Evolutionary conservation across 371 early-diverging fungal species (phyloP).

Genomic region (Mucor circinelloides): DNA sequence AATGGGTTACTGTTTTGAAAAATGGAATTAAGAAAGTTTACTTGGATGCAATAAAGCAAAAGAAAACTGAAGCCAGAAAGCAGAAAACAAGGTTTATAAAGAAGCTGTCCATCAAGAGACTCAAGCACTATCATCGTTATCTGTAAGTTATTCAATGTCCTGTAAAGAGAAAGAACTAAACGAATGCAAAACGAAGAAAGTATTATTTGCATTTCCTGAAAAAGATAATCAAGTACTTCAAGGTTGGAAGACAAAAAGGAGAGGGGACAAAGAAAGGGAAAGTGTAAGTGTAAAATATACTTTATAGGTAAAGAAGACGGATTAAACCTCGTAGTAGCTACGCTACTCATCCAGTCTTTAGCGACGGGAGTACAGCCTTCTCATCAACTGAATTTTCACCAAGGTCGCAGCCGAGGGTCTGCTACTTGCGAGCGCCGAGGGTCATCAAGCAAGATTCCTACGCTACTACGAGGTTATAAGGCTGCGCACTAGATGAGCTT

Average conservation of each 20-base stretch:
- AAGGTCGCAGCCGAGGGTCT: slow-evolving; percentile 15
- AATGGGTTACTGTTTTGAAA: too few relatives aligned
- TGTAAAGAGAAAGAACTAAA: slow-evolving; percentile 9
- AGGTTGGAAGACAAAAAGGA: slow-evolving; percentile 7
- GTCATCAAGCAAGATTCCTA: slow-evolving; percentile 16
- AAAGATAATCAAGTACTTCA: slow-evolving; percentile 9
- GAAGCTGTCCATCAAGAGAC: slow-evolving; percentile 12
- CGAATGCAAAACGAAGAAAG: slow-evolving; percentile 7
- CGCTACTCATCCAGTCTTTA: slow-evolving; percentile 17
- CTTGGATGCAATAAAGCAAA: slow-evolving; percentile 11
- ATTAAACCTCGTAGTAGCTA: slow-evolving; percentile 10
- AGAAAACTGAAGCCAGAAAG: slow-evolving; percentile 12
- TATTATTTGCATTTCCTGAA: slow-evolving; percentile 9
- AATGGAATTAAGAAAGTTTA: slow-evolving; percentile 6
- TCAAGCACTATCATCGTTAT: slow-evolving; percentile 7
- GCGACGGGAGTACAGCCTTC: slow-evolving; percentile 6
- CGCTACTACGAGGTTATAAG: too few relatives aligned
- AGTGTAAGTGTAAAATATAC: slow-evolving; percentile 11
- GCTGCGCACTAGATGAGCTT: too few relatives aligned
- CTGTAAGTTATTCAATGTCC: slow-evolving; percentile 11
- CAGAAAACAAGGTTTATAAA: slow-evolving; percentile 6
- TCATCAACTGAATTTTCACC: slow-evolving; percentile 13
- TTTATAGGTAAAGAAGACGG: slow-evolving; percentile 5
- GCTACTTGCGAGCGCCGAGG: slow-evolving; percentile 10
- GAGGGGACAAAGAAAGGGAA: slow-evolving; percentile 12